Base-by-base conservation (phyloP, 805 yeast species). In the Candida taoyuanica region DNA sequence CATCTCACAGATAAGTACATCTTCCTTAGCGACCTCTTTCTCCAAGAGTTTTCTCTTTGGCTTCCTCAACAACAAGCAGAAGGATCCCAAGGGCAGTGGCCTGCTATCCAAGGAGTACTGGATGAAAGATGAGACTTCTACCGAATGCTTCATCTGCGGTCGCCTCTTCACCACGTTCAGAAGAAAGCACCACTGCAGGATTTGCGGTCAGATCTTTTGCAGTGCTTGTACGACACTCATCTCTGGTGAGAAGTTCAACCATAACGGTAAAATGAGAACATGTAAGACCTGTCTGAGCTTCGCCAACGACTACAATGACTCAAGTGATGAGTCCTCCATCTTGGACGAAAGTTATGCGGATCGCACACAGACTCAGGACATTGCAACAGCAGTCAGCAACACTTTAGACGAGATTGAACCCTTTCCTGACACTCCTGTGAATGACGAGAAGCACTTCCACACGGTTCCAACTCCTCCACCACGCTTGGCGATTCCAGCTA, bases 191-290 rank as follows among this genome's bases (percentile, higher is more conserved):
- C 98, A 91, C 60, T 91, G 98, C 55, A 67, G 98, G 37, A 79
- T 91, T 25, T 91, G 98, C 62, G 98, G 98, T 3, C 96, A 89
- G 59, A 89, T 91, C 34, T 91, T 89, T 55, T 91, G 98, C 60
- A 72, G 83, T 31, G 70, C 73, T 8, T 91, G 98, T 59, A 86
- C 96, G 0, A 63, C 74, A 3, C 73, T 87, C 52, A 64, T 86
- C 52, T 53, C 83, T 43, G 86, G 93, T 34, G 72, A 76, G 36
- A 69, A 69, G 58, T 70, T 85, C 67, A 73, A 78, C 29, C 68
- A 72, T 48, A 68, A 68, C 18, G 94, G 89, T 15, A 80, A 73
- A 54, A 73, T 83, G 71, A 64, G 95, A 41, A 86, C 83, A 2
- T 88, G 96, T 53, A 70, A 73, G 38, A 78, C 82, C 1, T 88